Conservation (phyloP, 2,329 filamentous ascomycete species). For the Fusarium denticulatum region DNA sequence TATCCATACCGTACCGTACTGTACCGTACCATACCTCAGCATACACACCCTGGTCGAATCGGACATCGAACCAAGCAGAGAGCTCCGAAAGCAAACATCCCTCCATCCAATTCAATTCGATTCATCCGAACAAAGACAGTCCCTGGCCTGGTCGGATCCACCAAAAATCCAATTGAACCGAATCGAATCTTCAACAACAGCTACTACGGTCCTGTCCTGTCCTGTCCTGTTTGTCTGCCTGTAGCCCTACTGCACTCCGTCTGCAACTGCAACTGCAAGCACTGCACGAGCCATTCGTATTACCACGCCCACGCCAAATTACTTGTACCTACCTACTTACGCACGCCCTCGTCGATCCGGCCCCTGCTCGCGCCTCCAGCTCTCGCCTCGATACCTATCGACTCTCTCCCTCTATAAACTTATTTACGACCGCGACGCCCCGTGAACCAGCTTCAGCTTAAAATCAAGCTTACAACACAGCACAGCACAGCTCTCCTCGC, state of each 20-base stretch:
- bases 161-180: constrained; percentile 15
- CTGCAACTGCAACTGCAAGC: neutral
- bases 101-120: neutral
- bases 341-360: constrained; percentile 19
- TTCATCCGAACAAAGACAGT: constrained; percentile 29
- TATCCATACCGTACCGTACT: neutral
- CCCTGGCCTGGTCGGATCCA: constrained; percentile 6
- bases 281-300: constrained; percentile 8
- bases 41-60: constrained; percentile 20
- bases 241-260: constrained; percentile 17
- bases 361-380: constrained; percentile 16
- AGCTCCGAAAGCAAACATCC: constrained; percentile 27
- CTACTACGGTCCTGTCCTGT: neutral
- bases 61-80: constrained; percentile 25
- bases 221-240: neutral
- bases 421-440: constrained; percentile 11
- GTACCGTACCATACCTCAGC: neutral
- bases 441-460: constrained; percentile 22
- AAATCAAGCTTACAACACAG: constrained; percentile 12
- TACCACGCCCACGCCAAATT: neutral
- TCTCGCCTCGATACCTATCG: constrained; percentile 12
- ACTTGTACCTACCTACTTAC: neutral
- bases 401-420: neutral
- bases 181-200: constrained; percentile 30
- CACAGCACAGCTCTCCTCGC: neutral